Evolutionary conservation across 2,329 filamentous ascomycete species (phyloP).

Genomic region (Stachybotrys echinatus): DNA sequence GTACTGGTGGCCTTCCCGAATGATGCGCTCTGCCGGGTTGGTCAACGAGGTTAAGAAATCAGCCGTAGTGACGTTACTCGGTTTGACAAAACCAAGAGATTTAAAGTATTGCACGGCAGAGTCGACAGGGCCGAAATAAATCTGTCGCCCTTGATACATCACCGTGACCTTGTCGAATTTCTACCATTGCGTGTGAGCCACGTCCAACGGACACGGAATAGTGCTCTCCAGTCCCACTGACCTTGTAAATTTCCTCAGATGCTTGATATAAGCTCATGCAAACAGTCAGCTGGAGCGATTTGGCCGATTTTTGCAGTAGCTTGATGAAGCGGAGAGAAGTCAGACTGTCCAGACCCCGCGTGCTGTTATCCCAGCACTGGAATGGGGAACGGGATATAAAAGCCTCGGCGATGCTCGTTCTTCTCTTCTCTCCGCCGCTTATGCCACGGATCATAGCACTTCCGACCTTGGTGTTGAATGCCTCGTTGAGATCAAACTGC

Average conservation of each 20-base stretch:
- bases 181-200: background rate
- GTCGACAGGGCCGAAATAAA: constrained; percentile 56
- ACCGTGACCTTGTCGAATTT: constrained; percentile 54
- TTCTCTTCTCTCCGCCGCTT: constrained; percentile 69
- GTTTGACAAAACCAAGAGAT: constrained; percentile 62
- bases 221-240: background rate
- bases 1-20: constrained; percentile 50
- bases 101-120: constrained; percentile 61
- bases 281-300: background rate
- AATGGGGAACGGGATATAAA: background rate
- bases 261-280: constrained; percentile 4
- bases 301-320: background rate
- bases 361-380: constrained; percentile 20
- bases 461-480: constrained; percentile 71
- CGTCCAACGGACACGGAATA: background rate
- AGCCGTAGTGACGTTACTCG: constrained; percentile 60
- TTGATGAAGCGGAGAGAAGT: constrained; percentile 4
- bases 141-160: constrained; percentile 56
- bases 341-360: constrained; percentile 14
- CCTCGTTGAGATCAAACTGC: constrained; percentile 86
- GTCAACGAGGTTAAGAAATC: constrained; percentile 72
- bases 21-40: constrained; percentile 48
- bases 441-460: constrained; percentile 72
- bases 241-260: constrained; percentile 2
- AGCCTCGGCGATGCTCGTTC: constrained; percentile 71